Evolutionary conservation across 257 asterid species (phyloP).

Genomic region (Solanum dulcamara): DNA sequence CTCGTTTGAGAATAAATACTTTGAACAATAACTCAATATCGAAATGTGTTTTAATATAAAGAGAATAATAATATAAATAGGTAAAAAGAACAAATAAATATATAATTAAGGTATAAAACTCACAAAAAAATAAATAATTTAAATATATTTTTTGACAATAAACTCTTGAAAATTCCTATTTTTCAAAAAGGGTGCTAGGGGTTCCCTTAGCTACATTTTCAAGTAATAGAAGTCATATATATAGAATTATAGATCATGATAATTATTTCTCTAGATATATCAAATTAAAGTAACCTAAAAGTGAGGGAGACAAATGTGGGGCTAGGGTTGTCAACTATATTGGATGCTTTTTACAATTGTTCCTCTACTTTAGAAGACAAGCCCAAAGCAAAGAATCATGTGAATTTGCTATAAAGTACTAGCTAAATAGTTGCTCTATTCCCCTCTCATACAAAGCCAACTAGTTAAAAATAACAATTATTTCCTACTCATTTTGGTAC

Average conservation of each 20-base stretch:
- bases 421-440: neutral
- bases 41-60: too few relatives aligned
- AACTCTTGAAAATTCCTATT: too few relatives aligned
- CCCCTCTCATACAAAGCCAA: slow-evolving; percentile 8
- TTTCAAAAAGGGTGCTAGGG: too few relatives aligned
- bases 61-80: too few relatives aligned
- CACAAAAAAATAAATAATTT: too few relatives aligned
- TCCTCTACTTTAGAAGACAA: neutral
- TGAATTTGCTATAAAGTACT: neutral
- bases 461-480: slow-evolving; percentile 21
- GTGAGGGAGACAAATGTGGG: slow-evolving; percentile 7
- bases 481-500: slow-evolving; percentile 48
- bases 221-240: neutral
- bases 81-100: too few relatives aligned
- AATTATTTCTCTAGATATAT: neutral
- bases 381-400: neutral
- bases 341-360: slow-evolving; percentile 8
- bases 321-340: slow-evolving; percentile 4
- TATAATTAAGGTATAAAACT: too few relatives aligned
- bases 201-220: neutral
- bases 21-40: too few relatives aligned
- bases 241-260: neutral
- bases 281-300: neutral
- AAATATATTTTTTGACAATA: too few relatives aligned
- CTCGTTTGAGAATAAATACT: too few relatives aligned